Evolutionary conservation across 306 rosid genomes (phyloP), one percentile per base, ranked within the genome.

Genomic region (Geum urbanum): DNA sequence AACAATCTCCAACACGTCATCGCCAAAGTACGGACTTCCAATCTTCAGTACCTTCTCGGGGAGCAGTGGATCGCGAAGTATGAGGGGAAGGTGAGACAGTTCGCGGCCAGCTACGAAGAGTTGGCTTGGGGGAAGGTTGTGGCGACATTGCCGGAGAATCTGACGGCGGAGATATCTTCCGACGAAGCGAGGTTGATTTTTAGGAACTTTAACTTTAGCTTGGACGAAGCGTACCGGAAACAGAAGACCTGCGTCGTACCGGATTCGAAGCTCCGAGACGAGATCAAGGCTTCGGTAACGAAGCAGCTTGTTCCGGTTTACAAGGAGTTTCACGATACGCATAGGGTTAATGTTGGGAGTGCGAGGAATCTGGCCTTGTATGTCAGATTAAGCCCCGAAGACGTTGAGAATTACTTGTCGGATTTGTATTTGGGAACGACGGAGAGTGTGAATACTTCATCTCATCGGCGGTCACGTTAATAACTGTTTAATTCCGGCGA

Each of bases 1-100:
- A 89, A 86, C 79, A 92, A 92, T 64, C 77, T 92, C 68, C 81
- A 72, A 14, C 71, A 77, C 80, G 76, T 89, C 41, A 70, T 87
- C 49, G 55, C 72, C 56, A 86, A 53, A 48, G 88, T 76, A 8
- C 82, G 83, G 0, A 67, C 59, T 3, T 87, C 98, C 11, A 86
- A 87, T 19, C 82, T 92, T 35, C 81, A 72, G 43, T 73, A 75
- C 74, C 79, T 87, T 10, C 84, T 92, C 4, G 88, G 98, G 1
- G 86, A 86, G 2, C 86, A 82, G 18, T 92, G 98, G 96, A 43
- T 77, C 7, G 27, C 66, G 2, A 76, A 67, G 70, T 84, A 87
- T 73, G 89, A 89, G 22, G 62, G n/a, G 0, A 89, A 81, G 67
- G 59, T 80, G 71, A 76, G 71, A 44, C 66, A 71, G 64, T 87